Conservation (phyloP, 129 eudicot genomes). For the Artemisia argyi region DNA sequence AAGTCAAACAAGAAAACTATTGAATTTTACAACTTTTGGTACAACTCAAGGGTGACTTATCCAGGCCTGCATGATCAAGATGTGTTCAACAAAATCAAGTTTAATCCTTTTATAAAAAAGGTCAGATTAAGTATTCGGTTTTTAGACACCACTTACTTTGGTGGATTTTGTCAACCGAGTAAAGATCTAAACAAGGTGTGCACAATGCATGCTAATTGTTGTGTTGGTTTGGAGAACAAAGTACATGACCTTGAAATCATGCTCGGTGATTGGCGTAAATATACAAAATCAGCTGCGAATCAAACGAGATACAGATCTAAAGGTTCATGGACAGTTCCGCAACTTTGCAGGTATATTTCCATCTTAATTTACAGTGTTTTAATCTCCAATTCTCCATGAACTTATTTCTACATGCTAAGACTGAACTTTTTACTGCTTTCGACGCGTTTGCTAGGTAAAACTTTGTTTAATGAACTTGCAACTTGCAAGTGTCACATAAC, state of each 20-base stretch:
- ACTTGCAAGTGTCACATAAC: no score
- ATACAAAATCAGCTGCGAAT: constrained; percentile 21
- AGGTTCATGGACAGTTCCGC: constrained; percentile 48
- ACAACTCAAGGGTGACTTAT: constrained; percentile 44
- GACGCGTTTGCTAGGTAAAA: not conserved
- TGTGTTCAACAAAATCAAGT: constrained; percentile 59
- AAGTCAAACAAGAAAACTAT: constrained; percentile 61
- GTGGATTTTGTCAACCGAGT: constrained; percentile 73
- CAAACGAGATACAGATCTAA: not conserved
- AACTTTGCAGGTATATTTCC: constrained; percentile 43
- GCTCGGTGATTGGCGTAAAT: constrained; percentile 64
- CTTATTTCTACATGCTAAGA: not conserved
- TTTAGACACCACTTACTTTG: constrained; percentile 63
- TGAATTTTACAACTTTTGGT: constrained; percentile 68
- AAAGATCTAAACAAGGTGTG: constrained; percentile 63
- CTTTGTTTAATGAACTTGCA: not conserved
- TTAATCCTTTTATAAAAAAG: constrained; percentile 34
- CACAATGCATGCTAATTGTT: constrained; percentile 94
- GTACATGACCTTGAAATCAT: constrained; percentile 58
- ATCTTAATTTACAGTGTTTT: not conserved
- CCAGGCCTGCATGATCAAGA: constrained; percentile 67
- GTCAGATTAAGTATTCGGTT: constrained; percentile 57
- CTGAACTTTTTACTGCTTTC: not conserved
- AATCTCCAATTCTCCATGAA: not conserved
- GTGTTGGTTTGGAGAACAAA: constrained; percentile 67